Evolutionary conservation across 768 basidiomycete genomes (phyloP), one percentile per base, ranked within the genome.

Genomic region (Mrakia blollopis): DNA sequence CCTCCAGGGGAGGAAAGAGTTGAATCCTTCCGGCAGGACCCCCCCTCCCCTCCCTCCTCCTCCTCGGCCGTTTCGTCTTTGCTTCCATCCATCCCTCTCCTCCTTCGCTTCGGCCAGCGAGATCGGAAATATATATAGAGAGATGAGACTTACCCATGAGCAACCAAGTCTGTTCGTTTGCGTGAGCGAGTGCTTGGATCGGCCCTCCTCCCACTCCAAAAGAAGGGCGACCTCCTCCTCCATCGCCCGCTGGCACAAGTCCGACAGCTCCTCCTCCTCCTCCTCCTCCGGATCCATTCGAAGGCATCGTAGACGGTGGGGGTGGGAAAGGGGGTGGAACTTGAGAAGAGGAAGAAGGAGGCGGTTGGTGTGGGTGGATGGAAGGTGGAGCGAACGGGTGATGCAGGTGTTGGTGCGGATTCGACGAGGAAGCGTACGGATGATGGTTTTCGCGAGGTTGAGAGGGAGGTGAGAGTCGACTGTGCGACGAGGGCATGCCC

Each of bases 91-190:
- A 2, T 65, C 37, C 37, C 25, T n/a, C 23, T 70, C 30, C 72
- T 44, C 47, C 10, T 37, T 67, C 37, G 57, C 68, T 28, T 67
- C 23, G 25, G 16, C 44, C 16, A 3, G 9, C 44, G n/a, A n/a
- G n/a, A 50, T 37, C n/a, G 23, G 14, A 57, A 47, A 62, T 39
- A 57, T 50, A 18, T 50, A 50, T 41, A 35, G 35, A 60, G 5
- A 39, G 52, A 35, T 32, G 41, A 6, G 25, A 82, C 88, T 75
- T 54, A 92, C 94, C 94, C 83, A 96, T 94, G 80, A 95, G 86
- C 79, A 94, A 88, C 94, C 94, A 97, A 61, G 94, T 96, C 84
- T 93, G 91, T 83, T 96, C 94, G 84, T 97, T 96, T 71, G 94
- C 92, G 50, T 87, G 85, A 30, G 91, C 89, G 73, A 97, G 87